Base-by-base conservation (phyloP, 2,329 filamentous ascomycete species). In the Venturiaceae sp. region DNA sequence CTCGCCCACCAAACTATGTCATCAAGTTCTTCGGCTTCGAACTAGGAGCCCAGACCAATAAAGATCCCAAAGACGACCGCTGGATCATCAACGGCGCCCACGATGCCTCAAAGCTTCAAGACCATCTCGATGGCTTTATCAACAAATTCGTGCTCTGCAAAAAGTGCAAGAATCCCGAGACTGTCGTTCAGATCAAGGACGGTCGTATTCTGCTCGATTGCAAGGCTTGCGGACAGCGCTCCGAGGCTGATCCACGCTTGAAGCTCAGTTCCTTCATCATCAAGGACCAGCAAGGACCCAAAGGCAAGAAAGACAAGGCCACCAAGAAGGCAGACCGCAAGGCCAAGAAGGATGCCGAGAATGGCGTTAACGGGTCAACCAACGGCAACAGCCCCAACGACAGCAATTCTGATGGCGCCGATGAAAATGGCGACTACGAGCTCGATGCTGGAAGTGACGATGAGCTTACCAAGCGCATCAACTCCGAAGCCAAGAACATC, bases 11-110 rank as follows among this genome's bases (percentile, higher is more conserved):
- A 64, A 82, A 90, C 70, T 95, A 96, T 74, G 84, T 99, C 72
- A 97, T 99, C 86, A 99, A 99, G 81, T 99, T 95, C 81, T 99
- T 99, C 71, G 94, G 94, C 68, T 97, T 99, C 74, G 94, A 99
- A 78, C 86, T 99, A 60, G 94, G 94, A 73, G 94, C 94, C 67
- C 94, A 97, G 80, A 96, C 94, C 80, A 97, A 96, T 79, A 92
- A 91, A 67, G 94, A 96, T 72, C 92, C 94, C 65, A 86, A 90
- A 68, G 92, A 97, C 74, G 94, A 99, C 74, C 94, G 94, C 73
- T 99, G 94, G 92, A 99, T 99, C 78, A 97, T 99, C 83, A 99
- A 99, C 78, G 94, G 94, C 72, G 90, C 92, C 65, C 94, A 99
- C 73, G 94, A 99, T 66, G 86, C 92, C 63, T 78, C 81, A 74